Percentiles rank a stretch among this genome's conserved stretches.
phyloP scores from a whole-genome alignment of 768 basidiomycete species.

The Hebeloma cylindrosporum region DNA sequence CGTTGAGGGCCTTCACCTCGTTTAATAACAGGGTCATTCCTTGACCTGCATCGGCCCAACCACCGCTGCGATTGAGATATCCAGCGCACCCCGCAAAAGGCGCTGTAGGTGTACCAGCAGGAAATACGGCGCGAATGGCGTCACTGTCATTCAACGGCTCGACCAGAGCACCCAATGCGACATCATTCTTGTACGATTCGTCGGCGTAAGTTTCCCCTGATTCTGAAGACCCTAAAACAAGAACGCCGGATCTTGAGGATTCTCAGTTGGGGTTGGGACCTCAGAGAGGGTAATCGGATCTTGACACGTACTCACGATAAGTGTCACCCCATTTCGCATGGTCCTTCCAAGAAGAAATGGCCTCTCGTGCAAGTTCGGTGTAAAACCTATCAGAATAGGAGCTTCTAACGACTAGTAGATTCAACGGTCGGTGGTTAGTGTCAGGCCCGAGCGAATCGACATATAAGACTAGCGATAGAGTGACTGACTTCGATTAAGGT shows the following conservation, averaged over 20 bases:
- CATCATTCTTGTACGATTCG: slow-evolving; percentile 63
- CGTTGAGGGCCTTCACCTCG: slow-evolving; percentile 59
- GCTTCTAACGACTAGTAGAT: slow-evolving; percentile 66
- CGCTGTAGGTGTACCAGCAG: slow-evolving; percentile 36
- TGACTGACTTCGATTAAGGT: slow-evolving; percentile 49
- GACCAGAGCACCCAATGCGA: slow-evolving; percentile 52
- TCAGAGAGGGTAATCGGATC: slow-evolving; percentile 15
- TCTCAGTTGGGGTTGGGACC: not conserved
- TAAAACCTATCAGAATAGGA: slow-evolving; percentile 74
- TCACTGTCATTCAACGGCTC: slow-evolving; percentile 36
- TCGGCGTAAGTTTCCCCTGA: slow-evolving; percentile 43
- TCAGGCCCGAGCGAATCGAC: no score
- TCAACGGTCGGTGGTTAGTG: no score
- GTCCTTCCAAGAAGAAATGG: slow-evolving; percentile 76
- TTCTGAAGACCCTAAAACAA: slow-evolving; percentile 48
- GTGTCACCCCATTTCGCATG: slow-evolving; percentile 61
- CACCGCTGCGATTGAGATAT: slow-evolving; percentile 75
- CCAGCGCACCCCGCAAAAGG: slow-evolving; percentile 43
- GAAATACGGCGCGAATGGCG: slow-evolving; percentile 50
- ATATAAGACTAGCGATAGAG: no score
- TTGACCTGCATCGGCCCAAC: slow-evolving; percentile 81
- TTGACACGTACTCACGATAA: slow-evolving; percentile 74
- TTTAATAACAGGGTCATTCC: slow-evolving; percentile 57
- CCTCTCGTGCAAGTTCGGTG: slow-evolving; percentile 68
- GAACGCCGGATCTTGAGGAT: slow-evolving; percentile 61